phyloP scores from a whole-genome alignment of 1,284 basidiomycete species.

The Athelia sp. region DNA sequence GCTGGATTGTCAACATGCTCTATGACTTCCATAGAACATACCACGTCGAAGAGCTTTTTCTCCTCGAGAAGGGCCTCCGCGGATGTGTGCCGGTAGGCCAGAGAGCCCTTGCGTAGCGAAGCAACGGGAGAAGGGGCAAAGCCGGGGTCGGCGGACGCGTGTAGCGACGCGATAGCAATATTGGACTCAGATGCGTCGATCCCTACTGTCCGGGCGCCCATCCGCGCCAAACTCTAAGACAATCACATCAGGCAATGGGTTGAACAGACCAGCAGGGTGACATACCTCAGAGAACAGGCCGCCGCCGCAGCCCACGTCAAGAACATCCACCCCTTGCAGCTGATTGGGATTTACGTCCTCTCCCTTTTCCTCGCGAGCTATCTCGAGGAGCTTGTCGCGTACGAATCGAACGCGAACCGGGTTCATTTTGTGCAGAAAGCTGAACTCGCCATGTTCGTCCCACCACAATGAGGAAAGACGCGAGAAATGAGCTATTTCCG shows the following conservation, averaged over 20 bases:
- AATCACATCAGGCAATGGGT: conserved; percentile 3
- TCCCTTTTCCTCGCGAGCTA: conserved; percentile 47
- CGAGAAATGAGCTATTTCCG: conserved; percentile 92
- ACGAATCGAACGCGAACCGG: conserved; percentile 85
- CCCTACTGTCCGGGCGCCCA: conserved; percentile 83
- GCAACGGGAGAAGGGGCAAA: conserved; percentile 28
- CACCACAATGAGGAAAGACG: conserved; percentile 93
- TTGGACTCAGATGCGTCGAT: conserved; percentile 91
- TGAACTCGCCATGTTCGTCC: conserved; percentile 93
- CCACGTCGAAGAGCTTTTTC: conserved; percentile 76
- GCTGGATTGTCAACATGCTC: conserved; percentile 96
- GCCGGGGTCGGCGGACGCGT: conserved; percentile 76
- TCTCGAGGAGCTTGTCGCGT: conserved; percentile 70
- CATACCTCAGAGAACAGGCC: conserved; percentile 88
- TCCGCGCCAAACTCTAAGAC: conserved; percentile 73
- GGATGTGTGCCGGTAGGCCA: conserved; percentile 70
- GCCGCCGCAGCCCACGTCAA: conserved; percentile 94
- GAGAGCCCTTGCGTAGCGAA: conserved; percentile 7
- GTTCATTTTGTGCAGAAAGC: conserved; percentile 93
- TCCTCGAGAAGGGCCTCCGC: conserved; percentile 72
- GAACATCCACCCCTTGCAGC: conserved; percentile 60
- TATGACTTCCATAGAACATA: conserved; percentile 97
- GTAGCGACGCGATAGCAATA: conserved; percentile 80
- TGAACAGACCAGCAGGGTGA: conserved; percentile 2
- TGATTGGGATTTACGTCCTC: conserved; percentile 32